Evolutionary conservation across 192 early-diverging fungal species (phyloP), one percentile per base, ranked within the genome.

Genomic region (Rhizophagus sp.): DNA sequence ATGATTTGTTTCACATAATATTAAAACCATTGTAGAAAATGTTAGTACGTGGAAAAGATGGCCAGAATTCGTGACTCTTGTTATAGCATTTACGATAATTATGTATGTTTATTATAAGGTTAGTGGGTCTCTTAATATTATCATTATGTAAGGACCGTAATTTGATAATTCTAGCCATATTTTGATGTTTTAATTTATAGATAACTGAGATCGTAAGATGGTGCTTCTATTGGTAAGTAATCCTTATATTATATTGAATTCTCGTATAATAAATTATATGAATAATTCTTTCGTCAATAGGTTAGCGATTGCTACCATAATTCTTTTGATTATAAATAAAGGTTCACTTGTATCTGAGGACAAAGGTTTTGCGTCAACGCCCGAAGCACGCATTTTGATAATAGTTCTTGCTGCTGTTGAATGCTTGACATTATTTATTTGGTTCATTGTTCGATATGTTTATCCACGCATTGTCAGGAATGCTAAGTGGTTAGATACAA

Each of bases 161-260:
- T 47, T 47, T 12, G 11, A 47, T 47, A 47, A 47, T 44, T 44
- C 8, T 8, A 10, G 41, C 8, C 34, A 36, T 36, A 47, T 12
- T 47, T 47, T 12, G 2, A 11, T 57, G 22, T 30, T 52, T 4
- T 4, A 19, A 15, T 13, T 1, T 4, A 5, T 57, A 74, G 72
- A 74, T 74, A 57, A 52, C 72, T 15, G 72, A 74, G 47, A 47
- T 85, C 24, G 77, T 85, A 39, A 82, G 82, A 12, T 85, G 82
- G 84, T 85, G 84, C 36, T 85, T 85, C 61, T 85, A 85, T 52
- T 85, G 84, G 84, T 83, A 78, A 70, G 44, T 44, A 27, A 24
- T 44, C 2, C 11, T 19, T 22, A 7, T 62, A 64, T 24, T 19
- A 39, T 62, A 66, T 61, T 19, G 13, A 24, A 19, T 19, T 30